Percentiles rank a stretch among this genome's conserved stretches.
Conservation (phyloP, 1,284 basidiomycete genomes). For the Butyriboletus appendiculatus region DNA sequence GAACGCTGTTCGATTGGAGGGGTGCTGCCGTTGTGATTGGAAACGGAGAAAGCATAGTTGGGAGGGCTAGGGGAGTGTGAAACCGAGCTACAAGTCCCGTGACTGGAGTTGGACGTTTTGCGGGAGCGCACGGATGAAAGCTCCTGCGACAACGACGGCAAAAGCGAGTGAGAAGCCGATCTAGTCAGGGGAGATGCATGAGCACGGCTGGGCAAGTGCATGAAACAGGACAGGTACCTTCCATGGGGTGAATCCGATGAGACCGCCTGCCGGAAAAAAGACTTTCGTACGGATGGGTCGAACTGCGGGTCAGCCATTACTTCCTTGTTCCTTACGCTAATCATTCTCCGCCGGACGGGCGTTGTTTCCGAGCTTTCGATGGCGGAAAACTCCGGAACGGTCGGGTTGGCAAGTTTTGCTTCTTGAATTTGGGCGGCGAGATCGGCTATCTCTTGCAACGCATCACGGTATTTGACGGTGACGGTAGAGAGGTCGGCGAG, state of each 20-base stretch:
- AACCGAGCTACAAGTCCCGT: constrained; percentile 59
- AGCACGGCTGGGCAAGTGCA: constrained; percentile 5
- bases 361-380: constrained; percentile 50
- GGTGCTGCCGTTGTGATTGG: constrained; percentile 37
- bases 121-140: constrained; percentile 87
- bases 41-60: constrained; percentile 62
- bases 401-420: constrained; percentile 58
- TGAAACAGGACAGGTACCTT: constrained; percentile 50
- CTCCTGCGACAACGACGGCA: constrained; percentile 93
- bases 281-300: constrained; percentile 55
- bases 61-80: constrained; percentile 56
- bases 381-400: constrained; percentile 48
- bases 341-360: constrained; percentile 51
- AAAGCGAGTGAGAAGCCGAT: constrained; percentile 85
- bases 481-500: constrained; percentile 78
- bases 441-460: constrained; percentile 87
- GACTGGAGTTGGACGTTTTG: constrained; percentile 74
- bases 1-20: constrained; percentile 62
- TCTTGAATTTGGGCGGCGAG: constrained; percentile 84
- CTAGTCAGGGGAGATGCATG: constrained; percentile 36
- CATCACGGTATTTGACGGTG: constrained; percentile 82
- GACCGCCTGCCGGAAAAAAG: constrained; percentile 85
- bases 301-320: constrained; percentile 43
- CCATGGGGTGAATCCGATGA: constrained; percentile 81
- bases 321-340: constrained; percentile 50